A percentile compares a stretch with the other conserved stretches of the same genome.
Evolutionary conservation across 2,329 filamentous ascomycete genomes (phyloP).

Genomic region (Calonectria honghensis): DNA sequence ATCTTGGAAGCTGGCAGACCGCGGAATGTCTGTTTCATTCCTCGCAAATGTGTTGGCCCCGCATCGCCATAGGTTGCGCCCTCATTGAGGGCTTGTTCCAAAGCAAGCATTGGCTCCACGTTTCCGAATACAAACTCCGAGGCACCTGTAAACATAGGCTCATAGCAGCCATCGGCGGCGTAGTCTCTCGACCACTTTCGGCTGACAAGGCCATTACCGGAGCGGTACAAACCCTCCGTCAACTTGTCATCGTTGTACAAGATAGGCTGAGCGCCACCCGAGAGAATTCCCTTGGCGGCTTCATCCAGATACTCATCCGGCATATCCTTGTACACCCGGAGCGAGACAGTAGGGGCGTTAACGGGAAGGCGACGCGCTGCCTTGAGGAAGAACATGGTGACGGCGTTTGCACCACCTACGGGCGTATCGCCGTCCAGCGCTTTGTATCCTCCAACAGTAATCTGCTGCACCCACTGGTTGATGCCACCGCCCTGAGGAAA

Average conservation of each 20-base stretch:
- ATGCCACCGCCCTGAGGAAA: constrained; percentile 14
- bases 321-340: constrained; percentile 16
- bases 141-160: constrained; percentile 11
- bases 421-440: not conserved
- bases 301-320: constrained; percentile 9
- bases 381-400: constrained; percentile 17
- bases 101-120: constrained; percentile 9
- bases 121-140: constrained; percentile 5
- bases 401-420: not conserved
- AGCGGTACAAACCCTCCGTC: not conserved
- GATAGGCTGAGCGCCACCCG: constrained; percentile 1
- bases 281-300: constrained; percentile 2
- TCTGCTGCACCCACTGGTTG: constrained; percentile 21
- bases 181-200: constrained; percentile 4
- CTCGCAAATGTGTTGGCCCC: constrained; percentile 1
- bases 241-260: constrained; percentile 6
- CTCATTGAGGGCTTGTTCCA: constrained; percentile 2
- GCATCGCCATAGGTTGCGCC: not conserved
- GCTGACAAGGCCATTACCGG: not conserved
- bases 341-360: constrained; percentile 2
- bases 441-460: constrained; percentile 18
- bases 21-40: constrained; percentile 4
- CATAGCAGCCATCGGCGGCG: constrained; percentile 12
- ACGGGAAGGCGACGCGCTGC: constrained; percentile 7
- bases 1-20: not conserved